Evolutionary conservation across 2,329 filamentous ascomycete species (phyloP).

Genomic region (Celoporthe dispersa): DNA sequence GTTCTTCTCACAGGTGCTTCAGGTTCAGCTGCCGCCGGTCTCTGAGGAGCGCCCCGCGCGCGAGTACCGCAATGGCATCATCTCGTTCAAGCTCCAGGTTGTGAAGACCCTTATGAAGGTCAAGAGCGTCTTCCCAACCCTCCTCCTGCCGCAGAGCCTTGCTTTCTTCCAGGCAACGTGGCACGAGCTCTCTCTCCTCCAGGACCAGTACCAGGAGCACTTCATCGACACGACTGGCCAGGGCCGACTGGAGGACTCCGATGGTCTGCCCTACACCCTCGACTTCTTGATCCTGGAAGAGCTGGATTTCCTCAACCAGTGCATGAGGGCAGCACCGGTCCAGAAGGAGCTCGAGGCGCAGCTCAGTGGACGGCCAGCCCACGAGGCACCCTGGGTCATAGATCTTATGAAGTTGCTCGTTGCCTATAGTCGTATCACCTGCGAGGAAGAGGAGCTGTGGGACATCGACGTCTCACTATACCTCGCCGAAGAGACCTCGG

Average conservation of each 20-base stretch:
- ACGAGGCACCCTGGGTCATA: constrained; percentile 77
- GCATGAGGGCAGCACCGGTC: constrained; percentile 85
- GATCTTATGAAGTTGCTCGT: constrained; percentile 87
- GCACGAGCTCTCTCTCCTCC: constrained; percentile 79
- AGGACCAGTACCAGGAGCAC: constrained; percentile 75
- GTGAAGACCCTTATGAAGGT: constrained; percentile 93
- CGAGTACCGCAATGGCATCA: constrained; percentile 76
- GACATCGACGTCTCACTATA: constrained; percentile 96
- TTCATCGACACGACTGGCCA: constrained; percentile 88
- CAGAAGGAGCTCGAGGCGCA: constrained; percentile 86
- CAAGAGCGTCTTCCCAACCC: constrained; percentile 78
- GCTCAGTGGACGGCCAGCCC: constrained; percentile 64
- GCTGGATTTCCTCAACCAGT: constrained; percentile 91
- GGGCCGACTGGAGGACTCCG: constrained; percentile 85
- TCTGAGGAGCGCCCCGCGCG: constrained; percentile 58
- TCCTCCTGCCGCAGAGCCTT: constrained; percentile 82
- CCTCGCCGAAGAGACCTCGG: constrained; percentile 90
- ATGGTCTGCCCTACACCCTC: constrained; percentile 90
- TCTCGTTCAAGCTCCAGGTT: constrained; percentile 91
- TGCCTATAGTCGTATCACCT: constrained; percentile 85
- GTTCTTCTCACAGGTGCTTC: constrained; percentile 82
- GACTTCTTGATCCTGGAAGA: constrained; percentile 94
- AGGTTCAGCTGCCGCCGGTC: constrained; percentile 73
- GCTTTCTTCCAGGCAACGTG: constrained; percentile 85
- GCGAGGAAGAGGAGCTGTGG: constrained; percentile 94